Evolutionary conservation across 208 protist genomes (phyloP).

Genomic region (Leishmania braziliensis): DNA sequence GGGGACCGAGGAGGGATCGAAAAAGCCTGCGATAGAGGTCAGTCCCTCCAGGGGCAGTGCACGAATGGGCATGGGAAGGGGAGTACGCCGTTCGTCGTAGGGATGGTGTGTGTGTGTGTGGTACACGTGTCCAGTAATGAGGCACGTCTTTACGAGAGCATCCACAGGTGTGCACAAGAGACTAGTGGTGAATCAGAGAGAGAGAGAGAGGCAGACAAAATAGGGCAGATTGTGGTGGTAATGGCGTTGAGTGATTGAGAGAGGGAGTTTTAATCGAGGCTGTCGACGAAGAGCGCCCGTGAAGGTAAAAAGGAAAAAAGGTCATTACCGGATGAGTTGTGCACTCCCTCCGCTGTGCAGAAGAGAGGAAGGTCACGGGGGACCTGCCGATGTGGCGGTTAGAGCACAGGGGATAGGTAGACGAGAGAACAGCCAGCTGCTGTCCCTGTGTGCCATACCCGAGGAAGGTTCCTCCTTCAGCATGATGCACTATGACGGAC

Average conservation of each 20-base stretch:
- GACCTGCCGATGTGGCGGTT: neutral
- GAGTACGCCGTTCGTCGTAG: neutral
- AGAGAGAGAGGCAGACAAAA: neutral
- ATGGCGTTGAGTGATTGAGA: neutral
- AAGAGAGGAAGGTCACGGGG: neutral
- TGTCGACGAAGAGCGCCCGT: neutral
- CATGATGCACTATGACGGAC: neutral
- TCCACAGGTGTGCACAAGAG: neutral
- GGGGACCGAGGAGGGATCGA: constrained; percentile 4
- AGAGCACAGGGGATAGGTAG: neutral
- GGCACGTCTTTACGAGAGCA: neutral
- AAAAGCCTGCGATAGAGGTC: constrained; percentile 20
- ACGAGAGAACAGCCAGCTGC: neutral
- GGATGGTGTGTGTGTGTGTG: neutral
- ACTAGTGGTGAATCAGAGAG: neutral
- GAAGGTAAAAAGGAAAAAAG: neutral
- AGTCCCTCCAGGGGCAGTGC: constrained; percentile 5
- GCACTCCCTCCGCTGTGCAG: neutral
- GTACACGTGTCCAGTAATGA: neutral
- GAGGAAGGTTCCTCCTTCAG: neutral
- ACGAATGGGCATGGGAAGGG: neutral
- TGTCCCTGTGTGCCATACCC: neutral
- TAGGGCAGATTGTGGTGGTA: too few species aligned
- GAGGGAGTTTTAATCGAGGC: neutral
- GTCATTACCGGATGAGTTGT: neutral